phyloP scores from a whole-genome alignment of 176 grass and related monocot genomes.

The Cenchrus fungigraminus region DNA sequence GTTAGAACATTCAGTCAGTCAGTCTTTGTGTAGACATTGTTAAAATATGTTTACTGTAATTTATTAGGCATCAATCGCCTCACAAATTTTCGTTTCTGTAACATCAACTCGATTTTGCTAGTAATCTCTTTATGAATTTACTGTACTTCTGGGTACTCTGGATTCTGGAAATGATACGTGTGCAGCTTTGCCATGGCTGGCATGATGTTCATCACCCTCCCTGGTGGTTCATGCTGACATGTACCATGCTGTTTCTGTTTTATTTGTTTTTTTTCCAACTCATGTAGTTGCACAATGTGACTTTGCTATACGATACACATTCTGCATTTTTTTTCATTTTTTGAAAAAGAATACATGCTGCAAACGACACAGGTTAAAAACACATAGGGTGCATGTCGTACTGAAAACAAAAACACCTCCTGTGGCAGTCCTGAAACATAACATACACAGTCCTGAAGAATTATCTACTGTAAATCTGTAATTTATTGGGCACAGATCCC shows the following conservation, averaged over 20 bases:
- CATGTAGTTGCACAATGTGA: background rate
- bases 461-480: slow-evolving; percentile 12
- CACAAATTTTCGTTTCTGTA: slow-evolving; percentile 53
- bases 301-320: background rate
- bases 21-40: slow-evolving; percentile 48
- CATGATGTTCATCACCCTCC: background rate
- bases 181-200: background rate
- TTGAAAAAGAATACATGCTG: background rate
- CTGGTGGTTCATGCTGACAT: slow-evolving; percentile 8
- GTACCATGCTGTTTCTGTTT: background rate
- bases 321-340: background rate
- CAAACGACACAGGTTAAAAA: background rate
- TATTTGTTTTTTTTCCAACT: background rate
- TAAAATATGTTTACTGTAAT: slow-evolving; percentile 48
- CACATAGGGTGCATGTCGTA: background rate
- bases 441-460: slow-evolving; percentile 30
- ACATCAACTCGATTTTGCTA: slow-evolving; percentile 56
- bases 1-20: slow-evolving; percentile 25
- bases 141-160: slow-evolving; percentile 19
- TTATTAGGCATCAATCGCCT: slow-evolving; percentile 45
- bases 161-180: background rate
- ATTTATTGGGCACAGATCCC: slow-evolving; percentile 35
- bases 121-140: slow-evolving; percentile 24
- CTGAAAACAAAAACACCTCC: background rate
- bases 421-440: background rate